These are phyloP conservation scores for Torrubiellomyces zombiae DNA, from an alignment of 2,329 filamentous ascomycete species.

Conservation along the genomic window DNA sequence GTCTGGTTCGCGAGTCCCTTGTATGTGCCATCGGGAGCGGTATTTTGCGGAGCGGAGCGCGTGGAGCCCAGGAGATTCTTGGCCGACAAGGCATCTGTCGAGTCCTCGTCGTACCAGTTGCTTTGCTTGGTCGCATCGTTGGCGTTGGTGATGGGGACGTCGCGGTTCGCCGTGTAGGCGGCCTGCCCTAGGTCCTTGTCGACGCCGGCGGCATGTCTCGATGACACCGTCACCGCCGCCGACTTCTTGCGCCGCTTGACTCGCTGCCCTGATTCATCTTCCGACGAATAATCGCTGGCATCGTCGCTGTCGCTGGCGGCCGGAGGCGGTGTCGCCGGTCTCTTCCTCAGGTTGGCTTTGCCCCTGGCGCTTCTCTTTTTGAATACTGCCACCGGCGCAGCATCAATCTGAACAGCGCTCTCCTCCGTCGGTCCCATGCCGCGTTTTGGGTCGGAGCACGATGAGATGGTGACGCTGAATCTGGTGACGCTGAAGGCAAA, in stretches of 20 bases:
- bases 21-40: constrained; percentile 49
- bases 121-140: constrained; percentile 83
- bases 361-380: constrained; percentile 70
- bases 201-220: constrained; percentile 23
- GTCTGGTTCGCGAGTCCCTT: constrained; percentile 57
- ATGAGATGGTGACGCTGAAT: too few species aligned
- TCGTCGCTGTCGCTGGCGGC: constrained; percentile 42
- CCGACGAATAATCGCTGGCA: constrained; percentile 43
- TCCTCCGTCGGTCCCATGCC: too few species aligned
- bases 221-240: constrained; percentile 48
- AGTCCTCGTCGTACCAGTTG: constrained; percentile 78
- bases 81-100: constrained; percentile 25
- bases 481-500: too few species aligned
- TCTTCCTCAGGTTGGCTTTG: constrained; percentile 66
- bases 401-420: too few species aligned
- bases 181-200: constrained; percentile 28
- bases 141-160: constrained; percentile 42
- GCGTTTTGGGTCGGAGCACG: too few species aligned
- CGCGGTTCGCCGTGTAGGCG: constrained; percentile 43
- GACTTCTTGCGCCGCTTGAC: constrained; percentile 65
- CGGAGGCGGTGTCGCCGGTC: constrained; percentile 60
- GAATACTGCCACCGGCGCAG: constrained; percentile 49
- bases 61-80: constrained; percentile 45
- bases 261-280: constrained; percentile 58
- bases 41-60: constrained; percentile 19